Base-by-base conservation (phyloP, 2,329 filamentous ascomycete species). In the Aspergillus ochraceus region DNA sequence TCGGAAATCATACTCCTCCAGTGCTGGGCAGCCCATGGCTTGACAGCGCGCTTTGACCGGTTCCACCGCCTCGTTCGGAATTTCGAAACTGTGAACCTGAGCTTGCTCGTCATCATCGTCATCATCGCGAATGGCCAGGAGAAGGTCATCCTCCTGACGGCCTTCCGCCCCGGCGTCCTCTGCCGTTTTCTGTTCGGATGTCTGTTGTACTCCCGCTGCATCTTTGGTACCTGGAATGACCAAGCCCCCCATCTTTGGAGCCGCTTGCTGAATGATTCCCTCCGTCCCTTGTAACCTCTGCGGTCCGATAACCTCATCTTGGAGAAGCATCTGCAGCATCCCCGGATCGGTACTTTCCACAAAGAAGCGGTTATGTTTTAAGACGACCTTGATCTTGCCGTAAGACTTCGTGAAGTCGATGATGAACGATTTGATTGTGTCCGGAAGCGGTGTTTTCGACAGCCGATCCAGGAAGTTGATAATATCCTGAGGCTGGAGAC, bases 1-100 rank as follows among this genome's bases (percentile, higher is more conserved):
- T 59, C 92, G 86, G 76, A 98, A 99, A 74, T 99, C 95, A 76
- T 99, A 99, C 77, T 99, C 95, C 74, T 98, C 93, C 9, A 97
- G 85, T 9, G 97, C 89, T 3, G 95, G 95, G 63, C 92, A 90
- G 26, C 89, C 90, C 54, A 99, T 87, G 50, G 90, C 89, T 55
- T 96, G 85, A 71, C 95, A 98, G 60, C 92, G 89, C 75, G 95
- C 92, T 70, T 96, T 91, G 1, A 98, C 93, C 2, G 84, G 84
- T 77, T 97, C 92, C 47, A 97, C 92, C 49, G 88, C 87, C 62
- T 87, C 86, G 66, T 93, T 90, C 2, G 86, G 86, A 61, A 99
- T 96, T 70, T 98, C 90, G 70, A 99, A 98, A 1, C 93, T 90
- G 73, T 98, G 94, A 4, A 97, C 92, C 39, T 92, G 89, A 61